Evolutionary conservation across 805 yeast species (phyloP).

Genomic region (Pichia nanzhaoensis): DNA sequence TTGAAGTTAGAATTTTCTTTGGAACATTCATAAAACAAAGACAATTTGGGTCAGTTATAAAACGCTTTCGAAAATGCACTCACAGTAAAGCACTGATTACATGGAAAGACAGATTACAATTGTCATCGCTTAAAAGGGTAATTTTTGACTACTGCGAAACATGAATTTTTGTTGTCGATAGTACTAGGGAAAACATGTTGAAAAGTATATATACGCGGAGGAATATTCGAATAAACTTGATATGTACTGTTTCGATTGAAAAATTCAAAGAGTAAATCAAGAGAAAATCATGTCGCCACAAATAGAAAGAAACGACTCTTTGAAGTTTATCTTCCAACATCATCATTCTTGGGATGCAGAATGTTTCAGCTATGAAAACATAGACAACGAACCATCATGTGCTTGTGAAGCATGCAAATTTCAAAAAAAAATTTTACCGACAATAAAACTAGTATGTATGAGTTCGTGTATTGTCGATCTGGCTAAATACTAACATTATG

Average conservation of each 20-base stretch:
- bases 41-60: too few species aligned
- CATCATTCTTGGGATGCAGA: not conserved
- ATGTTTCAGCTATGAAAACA: not conserved
- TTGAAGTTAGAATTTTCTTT: too few species aligned
- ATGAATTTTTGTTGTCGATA: not conserved
- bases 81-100: too few species aligned
- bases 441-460: constrained; percentile 6
- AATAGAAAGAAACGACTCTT: not conserved
- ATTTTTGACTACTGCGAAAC: constrained; percentile 5
- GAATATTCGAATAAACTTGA: not conserved
- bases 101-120: constrained; percentile 5
- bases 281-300: not conserved
- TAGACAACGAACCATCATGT: not conserved
- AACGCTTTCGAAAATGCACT: too few species aligned
- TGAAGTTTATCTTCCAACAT: not conserved
- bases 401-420: constrained; percentile 9
- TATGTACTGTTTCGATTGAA: not conserved
- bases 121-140: constrained; percentile 8
- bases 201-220: not conserved
- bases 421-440: constrained; percentile 4
- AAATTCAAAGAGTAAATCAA: too few species aligned
- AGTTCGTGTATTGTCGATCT: not conserved
- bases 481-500: constrained; percentile 3
- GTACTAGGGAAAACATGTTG: not conserved
- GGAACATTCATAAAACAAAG: too few species aligned